Evolutionary conservation across 495 filamentous ascomycete genomes (phyloP).

Genomic region (Endocarpon pusillum): DNA sequence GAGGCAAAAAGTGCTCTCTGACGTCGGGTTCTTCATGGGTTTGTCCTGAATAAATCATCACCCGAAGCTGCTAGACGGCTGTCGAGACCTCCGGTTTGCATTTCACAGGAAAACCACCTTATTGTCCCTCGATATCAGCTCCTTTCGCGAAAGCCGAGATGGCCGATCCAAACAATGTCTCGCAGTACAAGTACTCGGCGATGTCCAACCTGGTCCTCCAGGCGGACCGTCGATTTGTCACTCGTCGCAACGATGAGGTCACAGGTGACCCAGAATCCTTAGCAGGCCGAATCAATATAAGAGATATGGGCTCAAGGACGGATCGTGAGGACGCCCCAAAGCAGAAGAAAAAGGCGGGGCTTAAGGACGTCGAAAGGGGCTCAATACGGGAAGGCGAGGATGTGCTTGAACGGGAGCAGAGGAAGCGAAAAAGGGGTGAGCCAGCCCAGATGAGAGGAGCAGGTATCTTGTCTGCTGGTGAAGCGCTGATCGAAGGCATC

Average conservation of each 20-base stretch:
- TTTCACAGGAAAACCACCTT: no score
- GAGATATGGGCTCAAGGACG: slow-evolving; percentile 81
- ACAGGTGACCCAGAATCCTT: slow-evolving; percentile 96
- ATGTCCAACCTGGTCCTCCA: slow-evolving; percentile 99
- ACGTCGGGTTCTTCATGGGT: no score
- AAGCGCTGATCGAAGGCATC: slow-evolving; percentile 71
- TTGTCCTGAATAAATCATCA: no score
- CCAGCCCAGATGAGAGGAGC: slow-evolving; percentile 54
- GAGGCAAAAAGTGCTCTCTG: no score
- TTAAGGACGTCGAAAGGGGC: slow-evolving; percentile 56
- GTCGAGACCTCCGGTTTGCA: no score
- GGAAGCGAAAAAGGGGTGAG: slow-evolving; percentile 67
- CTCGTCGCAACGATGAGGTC: slow-evolving; percentile 78
- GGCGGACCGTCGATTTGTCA: slow-evolving; percentile 92
- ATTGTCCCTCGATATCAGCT: no score
- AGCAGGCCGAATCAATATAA: slow-evolving; percentile 78
- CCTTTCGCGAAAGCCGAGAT: slow-evolving; percentile 35
- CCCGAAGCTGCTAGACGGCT: no score
- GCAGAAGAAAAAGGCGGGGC: slow-evolving; percentile 47
- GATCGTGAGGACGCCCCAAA: slow-evolving; percentile 65
- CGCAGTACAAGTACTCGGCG: slow-evolving; percentile 98
- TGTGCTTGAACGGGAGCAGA: slow-evolving; percentile 70
- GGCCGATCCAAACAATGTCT: slow-evolving; percentile 83
- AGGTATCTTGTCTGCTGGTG: slow-evolving; percentile 69
- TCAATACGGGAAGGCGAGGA: slow-evolving; percentile 71